phyloP scores from a whole-genome alignment of 306 rosid species.

The Senna tora region DNA sequence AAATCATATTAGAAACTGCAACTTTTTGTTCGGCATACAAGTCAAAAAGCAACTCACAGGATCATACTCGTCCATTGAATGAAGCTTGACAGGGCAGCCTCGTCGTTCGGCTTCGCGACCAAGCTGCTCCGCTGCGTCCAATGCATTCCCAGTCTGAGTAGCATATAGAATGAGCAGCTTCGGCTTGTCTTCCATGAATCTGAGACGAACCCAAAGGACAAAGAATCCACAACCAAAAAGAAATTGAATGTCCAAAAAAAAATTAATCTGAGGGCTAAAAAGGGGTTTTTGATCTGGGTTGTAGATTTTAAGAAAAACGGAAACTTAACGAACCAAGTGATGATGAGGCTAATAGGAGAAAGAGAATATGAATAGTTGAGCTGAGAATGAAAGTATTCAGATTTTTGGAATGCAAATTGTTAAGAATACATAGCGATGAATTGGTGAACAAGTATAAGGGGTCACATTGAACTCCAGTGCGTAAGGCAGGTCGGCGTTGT shows the following conservation, averaged over 20 bases:
- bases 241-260: no score
- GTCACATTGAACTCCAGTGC: neutral
- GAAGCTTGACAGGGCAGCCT: constrained; percentile 54
- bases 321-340: neutral
- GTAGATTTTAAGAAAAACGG: neutral
- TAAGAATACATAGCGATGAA: neutral
- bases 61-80: constrained; percentile 70
- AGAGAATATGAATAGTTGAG: neutral
- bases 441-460: neutral
- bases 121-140: constrained; percentile 84
- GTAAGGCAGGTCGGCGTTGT: neutral
- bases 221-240: neutral
- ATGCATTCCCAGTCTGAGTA: constrained; percentile 83
- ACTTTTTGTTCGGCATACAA: neutral
- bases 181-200: constrained; percentile 43
- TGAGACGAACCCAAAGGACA: neutral
- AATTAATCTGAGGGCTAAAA: no score
- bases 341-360: neutral
- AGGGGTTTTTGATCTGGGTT: no score
- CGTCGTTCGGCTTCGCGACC: constrained; percentile 86
- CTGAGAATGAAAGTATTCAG: neutral
- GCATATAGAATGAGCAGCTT: constrained; percentile 71
- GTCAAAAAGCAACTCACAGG: constrained; percentile 45
- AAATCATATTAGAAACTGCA: neutral
- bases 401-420: neutral